Conservation (phyloP, 768 basidiomycete species). For the Tylopilus cervinicoccineus region DNA sequence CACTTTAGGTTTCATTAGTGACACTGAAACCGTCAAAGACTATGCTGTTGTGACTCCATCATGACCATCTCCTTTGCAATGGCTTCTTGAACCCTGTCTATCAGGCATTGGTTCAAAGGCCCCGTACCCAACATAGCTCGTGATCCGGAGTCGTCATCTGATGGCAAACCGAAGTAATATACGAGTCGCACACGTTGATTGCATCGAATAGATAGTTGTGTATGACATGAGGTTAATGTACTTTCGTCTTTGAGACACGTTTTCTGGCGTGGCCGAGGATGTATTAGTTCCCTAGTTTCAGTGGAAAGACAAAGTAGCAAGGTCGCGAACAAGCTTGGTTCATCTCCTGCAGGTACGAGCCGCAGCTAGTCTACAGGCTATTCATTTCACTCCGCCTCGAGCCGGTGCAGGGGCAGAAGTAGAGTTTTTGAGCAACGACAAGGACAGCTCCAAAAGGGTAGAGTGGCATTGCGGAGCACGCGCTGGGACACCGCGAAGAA, state of each 20-base stretch:
- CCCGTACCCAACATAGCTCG: constrained; percentile 29
- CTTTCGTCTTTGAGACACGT: not conserved
- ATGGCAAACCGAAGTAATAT: constrained; percentile 1
- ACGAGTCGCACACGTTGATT: not conserved
- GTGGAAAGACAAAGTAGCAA: not conserved
- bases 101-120: constrained; percentile 33
- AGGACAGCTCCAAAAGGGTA: not conserved
- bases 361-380: not conserved
- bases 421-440: not conserved
- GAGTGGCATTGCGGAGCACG: not conserved
- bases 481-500: not conserved
- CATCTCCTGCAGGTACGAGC: not conserved
- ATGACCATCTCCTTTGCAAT: constrained; percentile 30
- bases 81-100: constrained; percentile 32
- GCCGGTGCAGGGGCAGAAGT: no score
- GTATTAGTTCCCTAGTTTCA: not conserved
- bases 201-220: not conserved
- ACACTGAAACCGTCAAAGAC: constrained; percentile 7
- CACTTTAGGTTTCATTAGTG: not conserved
- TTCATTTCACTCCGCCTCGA: not conserved
- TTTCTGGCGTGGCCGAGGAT: not conserved
- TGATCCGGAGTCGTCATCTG: not conserved
- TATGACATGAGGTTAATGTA: not conserved
- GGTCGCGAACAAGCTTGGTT: not conserved
- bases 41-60: constrained; percentile 29